Base-by-base conservation (phyloP, 768 basidiomycete species). In the Scleroderma citrinum region DNA sequence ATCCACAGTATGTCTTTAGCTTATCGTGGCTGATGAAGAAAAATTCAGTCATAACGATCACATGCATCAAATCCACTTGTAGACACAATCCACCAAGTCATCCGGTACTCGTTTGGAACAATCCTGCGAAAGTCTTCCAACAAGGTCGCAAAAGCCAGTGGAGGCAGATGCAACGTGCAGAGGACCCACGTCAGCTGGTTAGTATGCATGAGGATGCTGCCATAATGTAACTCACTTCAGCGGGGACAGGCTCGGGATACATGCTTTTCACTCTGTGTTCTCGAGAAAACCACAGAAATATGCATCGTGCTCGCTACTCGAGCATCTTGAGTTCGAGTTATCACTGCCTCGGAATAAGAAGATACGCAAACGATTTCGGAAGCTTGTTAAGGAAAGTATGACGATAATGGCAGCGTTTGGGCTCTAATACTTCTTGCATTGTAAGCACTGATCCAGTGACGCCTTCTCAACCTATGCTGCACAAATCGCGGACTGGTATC, bases 201-300 rank as follows among this genome's bases (percentile, higher is more conserved):
- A 57, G 77, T 56, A 17, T 47, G 37, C 11, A 35, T 24, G 14
- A 30, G 7, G 21, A 14, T n/a, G 17, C 11, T 11, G 37, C 17
- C 30, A 29, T 24, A 42, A 6, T 17, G 26, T 30, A 29, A 29
- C 26, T 29, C 5, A 29, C 26, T 29, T 29, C 26, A 29, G 5
- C 26, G 26, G 8, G n/a, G 29, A 29, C 36, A 94, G 92, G 90
- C 76, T 94, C 20, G 88, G 90, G 36, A 75, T 75, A 40, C 83
- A 85, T 52, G 92, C 92, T 3, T 93, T 94, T 65, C 74, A 80
- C 58, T 68, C 76, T 10, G 74, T 91, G 44, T 63, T 93, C 4
- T 72, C 71, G 13, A 71, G 66, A 42, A 83, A 77, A 52, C 72
- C 77, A 7, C 68, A 76, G 24, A 64, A 64, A 12, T 85, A 85